These are phyloP conservation scores for Coniochaeta sp. DNA, from an alignment of 2,329 filamentous ascomycete species.

Conservation along the genomic window DNA sequence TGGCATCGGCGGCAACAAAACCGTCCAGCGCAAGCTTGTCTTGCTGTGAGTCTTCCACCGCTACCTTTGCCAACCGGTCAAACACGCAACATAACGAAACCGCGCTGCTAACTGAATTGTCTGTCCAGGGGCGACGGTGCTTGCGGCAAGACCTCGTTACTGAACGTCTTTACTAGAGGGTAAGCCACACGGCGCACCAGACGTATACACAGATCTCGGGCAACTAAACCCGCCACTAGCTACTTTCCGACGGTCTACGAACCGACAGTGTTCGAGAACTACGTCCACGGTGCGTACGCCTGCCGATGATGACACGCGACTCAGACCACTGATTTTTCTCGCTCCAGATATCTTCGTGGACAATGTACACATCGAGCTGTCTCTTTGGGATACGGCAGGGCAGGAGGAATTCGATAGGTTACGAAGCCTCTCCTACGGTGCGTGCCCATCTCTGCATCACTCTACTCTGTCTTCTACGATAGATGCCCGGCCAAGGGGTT, in stretches of 20 bases:
- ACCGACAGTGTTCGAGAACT: slow-evolving; percentile 98
- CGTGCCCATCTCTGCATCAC: background rate
- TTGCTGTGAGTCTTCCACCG: slow-evolving; percentile 59
- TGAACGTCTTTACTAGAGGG: slow-evolving; percentile 99
- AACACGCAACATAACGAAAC: background rate
- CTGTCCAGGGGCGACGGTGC: slow-evolving; percentile 77
- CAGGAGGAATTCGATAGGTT: slow-evolving; percentile 98
- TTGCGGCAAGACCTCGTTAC: slow-evolving; percentile 89
- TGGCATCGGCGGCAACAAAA: slow-evolving; percentile 68
- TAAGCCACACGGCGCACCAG: slow-evolving; percentile 35
- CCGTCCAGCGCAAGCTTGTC: slow-evolving; percentile 92
- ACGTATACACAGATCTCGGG: background rate
- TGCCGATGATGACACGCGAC: background rate
- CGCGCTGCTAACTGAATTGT: slow-evolving; percentile 5
- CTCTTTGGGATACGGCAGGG: slow-evolving; percentile 95
- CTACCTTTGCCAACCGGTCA: too few relatives aligned
- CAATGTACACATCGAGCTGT: slow-evolving; percentile 92
- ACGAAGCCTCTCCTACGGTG: slow-evolving; percentile 88
- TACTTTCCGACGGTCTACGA: slow-evolving; percentile 99
- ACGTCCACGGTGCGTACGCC: slow-evolving; percentile 73
- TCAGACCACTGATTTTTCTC: background rate
- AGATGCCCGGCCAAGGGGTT: background rate
- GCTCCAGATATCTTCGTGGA: slow-evolving; percentile 90
- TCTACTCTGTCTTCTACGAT: background rate
- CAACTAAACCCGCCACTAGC: slow-evolving; percentile 34